Conservation (phyloP, 345 rosid genomes). For the Aquilaria yunnanensis region DNA sequence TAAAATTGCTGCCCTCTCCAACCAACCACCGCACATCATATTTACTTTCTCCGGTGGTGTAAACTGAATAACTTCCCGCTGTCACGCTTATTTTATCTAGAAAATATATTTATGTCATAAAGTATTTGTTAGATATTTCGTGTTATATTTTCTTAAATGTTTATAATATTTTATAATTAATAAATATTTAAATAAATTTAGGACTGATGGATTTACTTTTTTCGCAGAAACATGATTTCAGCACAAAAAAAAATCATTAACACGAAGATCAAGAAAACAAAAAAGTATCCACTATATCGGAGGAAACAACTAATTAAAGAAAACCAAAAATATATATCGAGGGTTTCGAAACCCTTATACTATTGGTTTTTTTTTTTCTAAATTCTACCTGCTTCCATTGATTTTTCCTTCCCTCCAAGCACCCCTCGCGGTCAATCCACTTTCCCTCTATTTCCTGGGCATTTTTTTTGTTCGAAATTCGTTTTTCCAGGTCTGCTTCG, state of each 20-base stretch:
- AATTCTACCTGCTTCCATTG: conserved; percentile 6
- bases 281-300: not conserved
- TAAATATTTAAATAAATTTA: no score
- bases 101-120: no score
- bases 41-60: no score
- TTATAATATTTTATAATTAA: no score
- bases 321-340: not conserved
- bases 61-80: no score
- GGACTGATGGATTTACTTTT: no score
- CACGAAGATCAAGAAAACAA: conserved; percentile 14
- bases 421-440: not conserved
- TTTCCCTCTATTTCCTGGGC: not conserved
- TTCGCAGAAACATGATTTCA: no score
- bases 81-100: no score
- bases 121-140: no score
- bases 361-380: not conserved
- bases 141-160: no score
- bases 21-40: no score
- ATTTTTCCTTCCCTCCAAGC: conserved; percentile 30
- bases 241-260: not conserved
- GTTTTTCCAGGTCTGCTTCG: not conserved
- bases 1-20: no score
- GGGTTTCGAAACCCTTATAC: conserved; percentile 21
- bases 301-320: not conserved
- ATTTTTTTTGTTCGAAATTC: not conserved